A percentile compares a stretch with the other conserved stretches of the same genome.
Evolutionary conservation across 352 stramenopile genomes (phyloP).

Genomic region (Phytophthora pini): DNA sequence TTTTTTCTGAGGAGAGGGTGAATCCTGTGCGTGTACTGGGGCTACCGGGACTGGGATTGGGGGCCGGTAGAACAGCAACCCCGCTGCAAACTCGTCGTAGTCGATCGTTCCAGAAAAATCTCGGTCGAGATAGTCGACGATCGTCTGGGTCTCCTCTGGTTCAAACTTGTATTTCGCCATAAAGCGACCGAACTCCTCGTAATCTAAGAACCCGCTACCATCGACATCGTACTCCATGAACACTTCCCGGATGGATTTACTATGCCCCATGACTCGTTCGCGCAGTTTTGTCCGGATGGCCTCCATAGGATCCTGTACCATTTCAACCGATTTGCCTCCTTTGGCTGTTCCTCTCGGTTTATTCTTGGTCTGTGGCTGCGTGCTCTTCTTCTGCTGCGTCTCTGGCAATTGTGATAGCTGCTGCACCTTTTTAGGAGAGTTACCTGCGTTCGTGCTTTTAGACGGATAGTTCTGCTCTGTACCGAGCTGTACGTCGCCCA

Average conservation of each 20-base stretch:
- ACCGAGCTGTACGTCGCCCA: constrained; percentile 44
- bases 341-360: constrained; percentile 17
- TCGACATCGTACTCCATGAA: constrained; percentile 75
- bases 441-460: constrained; percentile 8
- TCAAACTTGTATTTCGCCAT: constrained; percentile 70
- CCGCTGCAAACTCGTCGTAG: constrained; percentile 76
- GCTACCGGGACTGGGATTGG: constrained; percentile 14
- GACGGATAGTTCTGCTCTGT: constrained; percentile 49
- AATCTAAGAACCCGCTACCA: constrained; percentile 63
- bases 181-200: constrained; percentile 74
- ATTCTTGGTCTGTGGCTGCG: constrained; percentile 13
- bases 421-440: constrained; percentile 47
- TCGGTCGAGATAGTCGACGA: constrained; percentile 63
- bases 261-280: constrained; percentile 72
- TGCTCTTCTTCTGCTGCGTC: constrained; percentile 28
- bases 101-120: constrained; percentile 73
- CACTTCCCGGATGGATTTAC: constrained; percentile 76
- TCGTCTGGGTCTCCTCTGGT: constrained; percentile 43
- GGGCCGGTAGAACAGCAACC: constrained; percentile 70
- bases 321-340: constrained; percentile 15
- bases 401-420: constrained; percentile 35
- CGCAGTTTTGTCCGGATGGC: constrained; percentile 59
- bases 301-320: constrained; percentile 53
- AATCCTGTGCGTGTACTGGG: neutral
- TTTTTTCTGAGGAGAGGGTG: constrained; percentile 7